Evolutionary conservation across 2,329 filamentous ascomycete genomes (phyloP).

Genomic region (Chaetomium globosum): DNA sequence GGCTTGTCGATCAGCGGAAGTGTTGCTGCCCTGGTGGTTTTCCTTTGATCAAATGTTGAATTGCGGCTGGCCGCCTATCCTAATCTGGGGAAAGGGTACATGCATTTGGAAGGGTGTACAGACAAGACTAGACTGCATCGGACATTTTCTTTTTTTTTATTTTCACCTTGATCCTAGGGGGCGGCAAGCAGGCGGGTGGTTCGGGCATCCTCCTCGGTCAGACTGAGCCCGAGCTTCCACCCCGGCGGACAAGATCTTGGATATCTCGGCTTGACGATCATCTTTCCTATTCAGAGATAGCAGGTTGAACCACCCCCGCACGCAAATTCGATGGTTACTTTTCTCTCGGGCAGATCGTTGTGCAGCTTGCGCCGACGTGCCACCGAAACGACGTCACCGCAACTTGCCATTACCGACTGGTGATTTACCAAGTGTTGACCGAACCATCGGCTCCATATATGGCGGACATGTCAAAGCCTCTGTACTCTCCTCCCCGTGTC

Average conservation of each 20-base stretch:
- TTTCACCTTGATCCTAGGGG: background rate
- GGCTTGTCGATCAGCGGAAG: slow-evolving; percentile 29
- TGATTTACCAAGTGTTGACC: background rate
- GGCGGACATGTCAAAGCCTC: background rate
- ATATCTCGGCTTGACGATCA: slow-evolving; percentile 18
- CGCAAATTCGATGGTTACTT: slow-evolving; percentile 14
- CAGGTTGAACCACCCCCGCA: slow-evolving; percentile 12
- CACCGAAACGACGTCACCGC: slow-evolving; percentile 23
- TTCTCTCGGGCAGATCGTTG: slow-evolving; percentile 22
- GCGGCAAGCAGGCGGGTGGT: background rate
- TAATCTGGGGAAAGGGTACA: slow-evolving; percentile 24
- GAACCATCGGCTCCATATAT: slow-evolving; percentile 10
- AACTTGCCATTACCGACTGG: background rate
- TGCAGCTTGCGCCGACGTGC: slow-evolving; percentile 15
- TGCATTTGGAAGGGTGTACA: slow-evolving; percentile 26
- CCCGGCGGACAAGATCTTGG: background rate
- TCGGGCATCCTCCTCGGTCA: background rate
- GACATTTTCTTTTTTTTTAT: background rate
- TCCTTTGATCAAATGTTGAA: slow-evolving; percentile 23
- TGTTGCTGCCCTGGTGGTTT: slow-evolving; percentile 25
- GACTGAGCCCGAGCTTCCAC: background rate
- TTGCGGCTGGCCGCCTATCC: background rate
- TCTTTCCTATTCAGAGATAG: slow-evolving; percentile 17
- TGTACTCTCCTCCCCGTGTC: background rate
- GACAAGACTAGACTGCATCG: background rate